These are phyloP conservation scores for Ceriops tagal DNA, from an alignment of 345 rosid genomes.

Conservation along the genomic window DNA sequence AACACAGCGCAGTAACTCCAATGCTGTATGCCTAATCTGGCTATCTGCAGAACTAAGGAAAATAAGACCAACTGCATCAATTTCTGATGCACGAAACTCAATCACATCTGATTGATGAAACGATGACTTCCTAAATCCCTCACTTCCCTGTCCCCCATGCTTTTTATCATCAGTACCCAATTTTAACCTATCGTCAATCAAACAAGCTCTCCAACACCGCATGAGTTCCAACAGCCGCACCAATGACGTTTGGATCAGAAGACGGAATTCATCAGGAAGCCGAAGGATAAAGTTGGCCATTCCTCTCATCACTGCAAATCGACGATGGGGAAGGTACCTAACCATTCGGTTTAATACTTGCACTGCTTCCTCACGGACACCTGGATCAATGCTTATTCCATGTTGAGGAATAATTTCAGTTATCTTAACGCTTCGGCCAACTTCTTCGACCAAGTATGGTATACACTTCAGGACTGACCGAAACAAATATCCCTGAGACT, in stretches of 20 bases:
- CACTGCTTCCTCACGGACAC: conserved; percentile 98
- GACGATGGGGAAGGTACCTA: conserved; percentile 84
- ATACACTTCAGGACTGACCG: conserved; percentile 93
- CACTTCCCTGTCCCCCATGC: conserved; percentile 42
- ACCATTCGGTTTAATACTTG: conserved; percentile 92
- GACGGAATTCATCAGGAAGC: conserved; percentile 98
- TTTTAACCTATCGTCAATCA: conserved; percentile 65
- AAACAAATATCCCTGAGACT: conserved; percentile 93
- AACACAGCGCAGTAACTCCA: conserved; percentile 92
- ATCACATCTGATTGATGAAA: conserved; percentile 68
- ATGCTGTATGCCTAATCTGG: conserved; percentile 94
- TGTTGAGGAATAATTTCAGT: conserved; percentile 98
- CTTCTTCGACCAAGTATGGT: conserved; percentile 95
- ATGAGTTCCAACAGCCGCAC: conserved; percentile 92
- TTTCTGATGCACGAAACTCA: conserved; percentile 84
- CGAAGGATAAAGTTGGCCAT: conserved; percentile 91
- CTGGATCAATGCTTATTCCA: conserved; percentile 97
- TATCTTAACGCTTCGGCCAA: conserved; percentile 93
- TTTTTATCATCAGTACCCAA: conserved; percentile 45
- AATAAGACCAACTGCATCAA: conserved; percentile 95
- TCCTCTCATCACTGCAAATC: conserved; percentile 96
- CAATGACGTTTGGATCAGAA: conserved; percentile 91
- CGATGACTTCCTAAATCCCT: conserved; percentile 66
- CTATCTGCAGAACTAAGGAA: conserved; percentile 95
- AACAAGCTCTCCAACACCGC: conserved; percentile 98